Evolutionary conservation across 495 filamentous ascomycete species (phyloP), one percentile per base, ranked within the genome.

Genomic region (Thermochaetoides thermophila): DNA sequence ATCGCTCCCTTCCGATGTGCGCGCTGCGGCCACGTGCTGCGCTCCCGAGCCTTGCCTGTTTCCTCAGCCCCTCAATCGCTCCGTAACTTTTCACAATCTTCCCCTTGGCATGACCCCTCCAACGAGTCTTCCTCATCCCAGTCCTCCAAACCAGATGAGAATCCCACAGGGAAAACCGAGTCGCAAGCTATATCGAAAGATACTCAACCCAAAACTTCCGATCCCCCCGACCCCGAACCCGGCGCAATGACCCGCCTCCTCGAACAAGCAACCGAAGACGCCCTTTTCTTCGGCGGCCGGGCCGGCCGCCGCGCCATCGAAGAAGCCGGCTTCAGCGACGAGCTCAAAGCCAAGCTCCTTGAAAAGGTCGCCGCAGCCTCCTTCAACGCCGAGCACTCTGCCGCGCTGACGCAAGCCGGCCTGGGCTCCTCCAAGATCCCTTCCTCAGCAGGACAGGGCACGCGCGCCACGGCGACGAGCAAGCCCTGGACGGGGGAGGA

Each of bases 251-350:
- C 73, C 3, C 64, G 78, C 21, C 72, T 82, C 16, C 64, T 94
- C 17, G 61, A 73, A 26, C 66, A 83, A 49, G 81, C 89, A 51
- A 86, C 80, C 18, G 84, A 92, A 50, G 77, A 89, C 32, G 69
- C 67, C 5, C 58, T 93, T 16, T 60, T 84, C 17, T 71, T 69
- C 37, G 81, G 78, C 12, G 78, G 81, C 15, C 68, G 69, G 38
- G 71, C 76, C 26, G 77, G 81, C 23, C 67, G 60, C 27, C 77
- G 76, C 46, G 81, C 78, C n/a, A 64, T 94, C 10, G 64, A 80
- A 45, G 78, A 91, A 35, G 83, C 81, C 29, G 82, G 81, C 18
- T 93, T 97, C 60, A 78, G 76, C 34, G 80, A 85, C 12, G 84
- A 93, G 37, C 59, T 96, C 39, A 91, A 84, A 48, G 57, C 59